Evolutionary conservation across 2,329 filamentous ascomycete genomes (phyloP).

Genomic region (Venturia effusa): DNA sequence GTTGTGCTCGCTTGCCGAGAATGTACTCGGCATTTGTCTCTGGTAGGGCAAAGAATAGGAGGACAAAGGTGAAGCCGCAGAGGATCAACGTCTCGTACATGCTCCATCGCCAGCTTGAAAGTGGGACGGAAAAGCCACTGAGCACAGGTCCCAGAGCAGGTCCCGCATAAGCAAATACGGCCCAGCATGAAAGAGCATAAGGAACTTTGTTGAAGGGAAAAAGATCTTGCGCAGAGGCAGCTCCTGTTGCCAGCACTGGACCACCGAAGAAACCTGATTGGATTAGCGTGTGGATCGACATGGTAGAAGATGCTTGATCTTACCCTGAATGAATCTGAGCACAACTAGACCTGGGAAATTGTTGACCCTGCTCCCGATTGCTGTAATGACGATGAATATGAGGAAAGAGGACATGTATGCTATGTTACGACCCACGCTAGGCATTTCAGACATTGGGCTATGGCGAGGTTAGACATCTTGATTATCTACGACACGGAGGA

Average conservation of each 20-base stretch:
- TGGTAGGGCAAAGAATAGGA: constrained; percentile 11
- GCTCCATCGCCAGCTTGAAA: constrained; percentile 11
- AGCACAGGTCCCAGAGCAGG: constrained; percentile 10
- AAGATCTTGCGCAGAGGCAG: constrained; percentile 7
- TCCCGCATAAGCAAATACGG: constrained; percentile 5
- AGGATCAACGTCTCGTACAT: constrained; percentile 10
- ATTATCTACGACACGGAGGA: neutral
- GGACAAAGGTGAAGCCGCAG: constrained; percentile 5
- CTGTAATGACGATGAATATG: constrained; percentile 11
- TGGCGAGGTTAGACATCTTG: neutral
- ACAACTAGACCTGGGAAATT: constrained; percentile 11
- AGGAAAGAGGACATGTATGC: constrained; percentile 10
- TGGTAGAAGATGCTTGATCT: neutral
- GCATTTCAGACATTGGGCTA: constrained; percentile 12
- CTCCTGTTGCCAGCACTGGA: constrained; percentile 11
- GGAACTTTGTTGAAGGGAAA: constrained; percentile 12
- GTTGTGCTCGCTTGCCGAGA: constrained; percentile 8
- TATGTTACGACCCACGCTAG: constrained; percentile 11
- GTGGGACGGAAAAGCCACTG: constrained; percentile 10
- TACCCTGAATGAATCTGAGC: constrained; percentile 12
- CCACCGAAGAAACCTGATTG: constrained; percentile 10
- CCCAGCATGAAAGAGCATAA: constrained; percentile 11
- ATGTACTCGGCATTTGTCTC: constrained; percentile 11
- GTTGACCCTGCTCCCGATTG: neutral
- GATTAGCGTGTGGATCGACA: neutral